Evolutionary conservation across 352 stramenopile genomes (phyloP), one percentile per base, ranked within the genome.

Genomic region (Phytophthora boehmeriae): DNA sequence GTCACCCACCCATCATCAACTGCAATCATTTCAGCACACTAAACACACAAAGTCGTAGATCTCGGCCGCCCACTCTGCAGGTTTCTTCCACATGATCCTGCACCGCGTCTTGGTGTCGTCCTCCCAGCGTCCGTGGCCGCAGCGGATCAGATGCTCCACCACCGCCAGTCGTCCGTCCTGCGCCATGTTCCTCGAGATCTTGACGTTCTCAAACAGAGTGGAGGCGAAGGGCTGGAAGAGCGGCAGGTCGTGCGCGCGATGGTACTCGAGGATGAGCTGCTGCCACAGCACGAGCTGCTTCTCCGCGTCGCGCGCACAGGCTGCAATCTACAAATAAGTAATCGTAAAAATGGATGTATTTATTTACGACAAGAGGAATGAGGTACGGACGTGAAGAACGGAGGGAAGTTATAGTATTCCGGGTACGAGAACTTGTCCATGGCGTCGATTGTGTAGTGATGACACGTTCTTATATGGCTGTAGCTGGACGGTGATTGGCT

Each of bases 241-340:
- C 25, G 82, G 83, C 51, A 86, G 70, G n/a, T 71, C 76, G 55
- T 91, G 75, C 52, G 79, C 76, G 56, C 83, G 85, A 62, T 95
- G 86, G 66, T 89, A 93, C 66, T 95, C 84, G 17, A 95, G 75
- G 32, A 95, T 80, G 25, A 95, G 73, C 68, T 92, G 77, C 77
- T 92, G 88, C 86, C 86, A 95, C 32, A 95, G 71, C 54, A 91
- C 78, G 57, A 95, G 76, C 66, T 95, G 86, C 73, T 95, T 95
- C 74, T 95, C 86, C 86, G 80, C 34, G 86, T 95, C 27, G 78
- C 81, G 8, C 86, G 86, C 60, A 95, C 83, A 34, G 86, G 86
- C 59, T 95, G 86, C 47, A 95, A 68, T 2, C 82, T 91, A 23
- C 5, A 22, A 17, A 22, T 8, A 16, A 2, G 35, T 17, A 42